phyloP scores from a whole-genome alignment of 2,329 filamentous ascomycete genomes.

The Colletotrichum karsti region DNA sequence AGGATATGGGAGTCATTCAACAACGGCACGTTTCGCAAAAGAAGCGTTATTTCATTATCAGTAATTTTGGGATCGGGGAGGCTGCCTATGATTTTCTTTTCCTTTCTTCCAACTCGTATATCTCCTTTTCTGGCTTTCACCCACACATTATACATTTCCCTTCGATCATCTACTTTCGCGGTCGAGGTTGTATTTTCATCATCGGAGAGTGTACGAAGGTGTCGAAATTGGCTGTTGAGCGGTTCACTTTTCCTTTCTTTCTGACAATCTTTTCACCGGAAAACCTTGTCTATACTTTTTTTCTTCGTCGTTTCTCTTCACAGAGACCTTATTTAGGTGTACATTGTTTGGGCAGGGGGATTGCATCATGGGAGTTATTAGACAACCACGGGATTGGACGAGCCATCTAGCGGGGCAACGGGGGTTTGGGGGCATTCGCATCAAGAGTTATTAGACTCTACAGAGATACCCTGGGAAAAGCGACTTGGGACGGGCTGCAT shows the following conservation, averaged over 20 bases:
- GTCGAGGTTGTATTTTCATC: background rate
- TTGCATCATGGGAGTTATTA: slow-evolving; percentile 18
- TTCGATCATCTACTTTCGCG: background rate
- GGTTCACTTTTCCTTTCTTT: slow-evolving; percentile 1
- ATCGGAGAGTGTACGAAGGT: slow-evolving; percentile 25
- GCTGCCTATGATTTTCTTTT: slow-evolving; percentile 4
- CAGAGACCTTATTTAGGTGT: background rate
- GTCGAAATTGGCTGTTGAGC: slow-evolving; percentile 7
- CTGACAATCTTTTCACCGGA: background rate
- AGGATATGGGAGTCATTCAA: background rate
- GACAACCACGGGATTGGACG: slow-evolving; percentile 3
- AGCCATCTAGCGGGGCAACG: background rate
- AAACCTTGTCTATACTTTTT: background rate
- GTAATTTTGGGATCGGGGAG: slow-evolving; percentile 6
- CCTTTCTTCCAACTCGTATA: background rate
- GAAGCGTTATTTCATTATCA: background rate
- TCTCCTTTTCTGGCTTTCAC: background rate
- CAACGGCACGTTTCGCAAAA: background rate
- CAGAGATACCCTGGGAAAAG: slow-evolving; percentile 7
- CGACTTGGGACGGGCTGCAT: background rate
- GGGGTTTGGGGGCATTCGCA: slow-evolving; percentile 16
- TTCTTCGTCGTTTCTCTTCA: background rate
- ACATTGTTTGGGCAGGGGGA: background rate
- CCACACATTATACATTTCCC: background rate
- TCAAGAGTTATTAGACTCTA: slow-evolving; percentile 35